These are phyloP conservation scores for Acacia melanoxylon DNA, from an alignment of 306 rosid genomes.

Conservation along the genomic window DNA sequence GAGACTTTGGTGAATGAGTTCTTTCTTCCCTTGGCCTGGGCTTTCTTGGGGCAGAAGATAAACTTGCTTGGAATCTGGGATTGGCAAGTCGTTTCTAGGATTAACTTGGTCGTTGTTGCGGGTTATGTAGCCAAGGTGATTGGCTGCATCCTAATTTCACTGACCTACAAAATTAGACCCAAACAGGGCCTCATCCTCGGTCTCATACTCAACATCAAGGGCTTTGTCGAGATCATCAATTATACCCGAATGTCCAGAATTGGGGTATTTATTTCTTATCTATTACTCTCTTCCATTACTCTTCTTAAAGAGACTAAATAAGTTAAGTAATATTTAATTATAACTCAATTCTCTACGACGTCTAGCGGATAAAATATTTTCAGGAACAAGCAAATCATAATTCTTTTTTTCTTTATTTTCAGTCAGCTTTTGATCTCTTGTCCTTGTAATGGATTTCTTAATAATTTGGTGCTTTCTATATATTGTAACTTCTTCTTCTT, in stretches of 20 bases:
- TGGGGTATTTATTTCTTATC: conserved; percentile 21
- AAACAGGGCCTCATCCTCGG: conserved; percentile 50
- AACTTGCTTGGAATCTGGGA: neutral
- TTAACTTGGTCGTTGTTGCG: conserved; percentile 23
- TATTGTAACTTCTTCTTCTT: no score
- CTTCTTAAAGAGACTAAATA: no score
- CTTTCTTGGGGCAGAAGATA: conserved; percentile 6
- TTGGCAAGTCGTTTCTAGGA: neutral
- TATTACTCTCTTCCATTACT: neutral
- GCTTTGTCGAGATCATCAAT: conserved; percentile 39
- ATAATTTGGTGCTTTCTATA: no score
- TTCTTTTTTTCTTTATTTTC: no score
- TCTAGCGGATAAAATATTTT: no score
- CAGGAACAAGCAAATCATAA: no score
- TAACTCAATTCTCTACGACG: no score
- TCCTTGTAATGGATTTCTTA: no score
- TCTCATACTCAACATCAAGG: conserved; percentile 46
- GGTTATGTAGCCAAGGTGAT: conserved; percentile 33
- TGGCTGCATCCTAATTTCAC: conserved; percentile 23
- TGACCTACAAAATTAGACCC: conserved; percentile 34
- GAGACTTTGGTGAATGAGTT: conserved; percentile 11
- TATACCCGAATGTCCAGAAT: neutral
- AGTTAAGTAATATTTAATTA: no score
- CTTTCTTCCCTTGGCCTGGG: conserved; percentile 31
- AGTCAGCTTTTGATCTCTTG: no score